Conservation (phyloP, 2,329 filamentous ascomycete species). For the Sporothrix dimorphospora region DNA sequence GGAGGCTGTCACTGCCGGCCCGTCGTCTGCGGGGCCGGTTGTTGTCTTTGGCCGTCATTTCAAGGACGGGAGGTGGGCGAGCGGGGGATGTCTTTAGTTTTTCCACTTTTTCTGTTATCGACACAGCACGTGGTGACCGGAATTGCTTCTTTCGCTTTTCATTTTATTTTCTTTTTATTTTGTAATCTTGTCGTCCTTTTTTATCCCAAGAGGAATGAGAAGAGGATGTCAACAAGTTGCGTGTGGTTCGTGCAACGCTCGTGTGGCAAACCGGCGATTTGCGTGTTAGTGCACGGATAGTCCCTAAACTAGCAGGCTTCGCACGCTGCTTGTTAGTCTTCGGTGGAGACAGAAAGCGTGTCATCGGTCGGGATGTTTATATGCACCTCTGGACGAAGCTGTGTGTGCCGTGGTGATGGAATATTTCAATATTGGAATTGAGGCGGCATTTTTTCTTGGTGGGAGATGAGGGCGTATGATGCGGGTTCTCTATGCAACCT, state of each 20-base stretch:
- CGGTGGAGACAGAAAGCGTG: not conserved
- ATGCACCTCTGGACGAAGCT: not conserved
- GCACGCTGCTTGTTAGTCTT: not conserved
- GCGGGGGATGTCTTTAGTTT: not conserved
- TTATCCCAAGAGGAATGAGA: not conserved
- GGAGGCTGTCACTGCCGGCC: not conserved
- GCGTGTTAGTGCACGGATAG: not conserved
- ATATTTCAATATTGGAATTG: not conserved
- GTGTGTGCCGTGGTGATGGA: not conserved
- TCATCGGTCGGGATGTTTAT: not conserved
- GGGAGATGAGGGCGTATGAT: too few relatives aligned
- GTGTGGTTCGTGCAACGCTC: too few relatives aligned
- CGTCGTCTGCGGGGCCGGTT: not conserved
- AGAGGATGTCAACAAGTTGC: not conserved
- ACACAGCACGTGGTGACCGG: not conserved
- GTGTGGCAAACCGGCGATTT: not conserved
- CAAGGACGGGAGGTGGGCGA: not conserved
- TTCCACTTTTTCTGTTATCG: not conserved
- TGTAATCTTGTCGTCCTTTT: not conserved
- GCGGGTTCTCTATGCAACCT: too few relatives aligned
- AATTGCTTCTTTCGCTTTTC: not conserved
- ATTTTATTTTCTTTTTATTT: not conserved
- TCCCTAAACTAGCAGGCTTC: slow-evolving; percentile 1
- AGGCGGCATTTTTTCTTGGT: not conserved
- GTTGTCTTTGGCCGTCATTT: not conserved